Evolutionary conservation across 352 stramenopile genomes (phyloP).

Genomic region (Peronospora tabacina): DNA sequence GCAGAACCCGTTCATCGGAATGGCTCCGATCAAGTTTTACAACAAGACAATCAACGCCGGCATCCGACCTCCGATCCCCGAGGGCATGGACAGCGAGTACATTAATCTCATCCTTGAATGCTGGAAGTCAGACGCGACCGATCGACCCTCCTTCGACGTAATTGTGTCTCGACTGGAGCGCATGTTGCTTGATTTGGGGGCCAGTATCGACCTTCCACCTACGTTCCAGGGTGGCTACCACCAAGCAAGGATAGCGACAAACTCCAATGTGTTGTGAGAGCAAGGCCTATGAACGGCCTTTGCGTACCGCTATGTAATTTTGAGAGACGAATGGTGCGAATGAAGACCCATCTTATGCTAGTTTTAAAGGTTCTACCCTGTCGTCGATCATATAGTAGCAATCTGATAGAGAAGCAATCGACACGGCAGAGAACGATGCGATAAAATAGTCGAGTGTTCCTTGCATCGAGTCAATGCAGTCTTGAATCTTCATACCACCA

Average conservation of each 20-base stretch:
- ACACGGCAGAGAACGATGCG: conserved; percentile 25
- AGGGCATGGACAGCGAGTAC: conserved; percentile 63
- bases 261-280: conserved; percentile 25
- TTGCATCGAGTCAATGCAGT: conserved; percentile 10
- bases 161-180: conserved; percentile 71
- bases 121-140: conserved; percentile 70
- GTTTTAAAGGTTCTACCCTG: no score
- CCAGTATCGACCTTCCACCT: conserved; percentile 74
- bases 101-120: conserved; percentile 70
- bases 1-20: conserved; percentile 84
- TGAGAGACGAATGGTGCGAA: conserved; percentile 27
- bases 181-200: conserved; percentile 62
- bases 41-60: conserved; percentile 80
- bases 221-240: conserved; percentile 84
- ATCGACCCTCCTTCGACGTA: conserved; percentile 66
- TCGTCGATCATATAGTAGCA: conserved; percentile 37
- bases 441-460: conserved; percentile 27
- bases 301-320: conserved; percentile 26
- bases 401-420: conserved; percentile 32
- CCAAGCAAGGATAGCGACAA: conserved; percentile 32
- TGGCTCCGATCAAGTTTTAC: conserved; percentile 88
- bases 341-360: no score
- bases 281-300: conserved; percentile 1
- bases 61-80: conserved; percentile 61
- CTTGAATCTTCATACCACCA: conserved; percentile 1